Percentiles rank a stretch among this genome's conserved stretches.
phyloP scores from a whole-genome alignment of 495 filamentous ascomycete species.

The Oidiodendron maius region DNA sequence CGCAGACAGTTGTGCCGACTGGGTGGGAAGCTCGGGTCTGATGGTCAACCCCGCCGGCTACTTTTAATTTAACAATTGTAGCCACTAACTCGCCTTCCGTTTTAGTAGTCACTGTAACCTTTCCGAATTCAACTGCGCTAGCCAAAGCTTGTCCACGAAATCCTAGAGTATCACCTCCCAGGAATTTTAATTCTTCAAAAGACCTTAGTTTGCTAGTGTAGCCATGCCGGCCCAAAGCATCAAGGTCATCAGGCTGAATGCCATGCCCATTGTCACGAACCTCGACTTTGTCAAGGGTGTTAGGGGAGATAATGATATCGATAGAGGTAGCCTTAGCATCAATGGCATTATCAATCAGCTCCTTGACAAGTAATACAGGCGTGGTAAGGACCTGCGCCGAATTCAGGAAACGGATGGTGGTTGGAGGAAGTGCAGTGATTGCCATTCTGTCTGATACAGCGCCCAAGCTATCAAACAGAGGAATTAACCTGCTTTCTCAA shows the following conservation, averaged over 20 bases:
- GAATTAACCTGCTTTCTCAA: not conserved
- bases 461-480: too few relatives aligned
- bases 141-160: slow-evolving; percentile 88
- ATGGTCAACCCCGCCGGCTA: slow-evolving; percentile 31
- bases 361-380: slow-evolving; percentile 73
- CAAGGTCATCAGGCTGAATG: slow-evolving; percentile 65
- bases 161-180: slow-evolving; percentile 67
- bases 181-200: slow-evolving; percentile 59
- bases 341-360: slow-evolving; percentile 86
- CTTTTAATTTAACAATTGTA: slow-evolving; percentile 27
- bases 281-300: slow-evolving; percentile 77
- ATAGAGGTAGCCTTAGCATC: slow-evolving; percentile 75
- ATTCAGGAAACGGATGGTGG: slow-evolving; percentile 60
- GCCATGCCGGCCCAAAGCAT: slow-evolving; percentile 58
- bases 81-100: slow-evolving; percentile 66
- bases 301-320: slow-evolving; percentile 64
- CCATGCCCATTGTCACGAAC: slow-evolving; percentile 88
- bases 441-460: slow-evolving; percentile 15
- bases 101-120: slow-evolving; percentile 64
- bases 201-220: slow-evolving; percentile 83
- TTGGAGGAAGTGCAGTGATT: slow-evolving; percentile 61
- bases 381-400: slow-evolving; percentile 69
- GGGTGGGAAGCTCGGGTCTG: slow-evolving; percentile 53
- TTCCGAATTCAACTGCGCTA: slow-evolving; percentile 63
- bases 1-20: slow-evolving; percentile 70